These are phyloP conservation scores for Cerioporus squamosus DNA, from an alignment of 1,284 basidiomycete species.

Conservation along the genomic window DNA sequence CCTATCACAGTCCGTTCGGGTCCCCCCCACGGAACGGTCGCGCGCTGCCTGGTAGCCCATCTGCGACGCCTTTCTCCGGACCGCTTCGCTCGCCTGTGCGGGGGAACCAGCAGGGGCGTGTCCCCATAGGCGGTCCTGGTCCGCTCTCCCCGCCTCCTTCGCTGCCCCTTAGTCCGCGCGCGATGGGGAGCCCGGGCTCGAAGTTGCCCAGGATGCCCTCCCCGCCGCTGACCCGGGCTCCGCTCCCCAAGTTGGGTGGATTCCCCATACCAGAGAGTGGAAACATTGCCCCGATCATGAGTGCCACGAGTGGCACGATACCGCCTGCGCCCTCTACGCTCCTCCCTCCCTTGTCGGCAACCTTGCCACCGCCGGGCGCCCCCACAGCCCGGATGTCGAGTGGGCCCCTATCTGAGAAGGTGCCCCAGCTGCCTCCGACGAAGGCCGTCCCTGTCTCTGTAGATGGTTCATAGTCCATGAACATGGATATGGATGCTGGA, in stretches of 20 bases:
- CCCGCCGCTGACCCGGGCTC: slow-evolving; percentile 14
- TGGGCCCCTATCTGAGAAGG: slow-evolving; percentile 19
- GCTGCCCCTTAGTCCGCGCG: slow-evolving; percentile 15
- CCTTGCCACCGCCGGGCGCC: slow-evolving; percentile 9
- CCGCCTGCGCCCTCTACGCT: neutral
- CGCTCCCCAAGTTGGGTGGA: slow-evolving; percentile 13
- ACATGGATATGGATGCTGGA: too few relatives aligned
- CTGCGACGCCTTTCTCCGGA: slow-evolving; percentile 11
- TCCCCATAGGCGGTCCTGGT: slow-evolving; percentile 20
- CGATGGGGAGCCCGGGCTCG: slow-evolving; percentile 17
- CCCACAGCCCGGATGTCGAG: slow-evolving; percentile 21
- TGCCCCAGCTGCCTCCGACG: slow-evolving; percentile 13
- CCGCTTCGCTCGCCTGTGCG: slow-evolving; percentile 24
- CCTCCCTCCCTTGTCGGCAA: slow-evolving; percentile 9
- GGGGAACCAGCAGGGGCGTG: slow-evolving; percentile 8
- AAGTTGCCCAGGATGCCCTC: slow-evolving; percentile 20
- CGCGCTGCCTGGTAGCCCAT: slow-evolving; percentile 7
- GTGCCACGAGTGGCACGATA: neutral
- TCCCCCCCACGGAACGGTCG: slow-evolving; percentile 25
- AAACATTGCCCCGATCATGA: slow-evolving; percentile 13
- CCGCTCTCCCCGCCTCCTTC: slow-evolving; percentile 20
- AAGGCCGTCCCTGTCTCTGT: slow-evolving; percentile 28
- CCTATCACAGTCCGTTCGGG: slow-evolving; percentile 15
- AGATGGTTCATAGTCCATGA: slow-evolving; percentile 18
- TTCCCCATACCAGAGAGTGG: slow-evolving; percentile 20